Percentiles rank a stretch among this genome's conserved stretches.
Evolutionary conservation across 768 basidiomycete species (phyloP).

Genomic region (Pleurotus ostreatus): DNA sequence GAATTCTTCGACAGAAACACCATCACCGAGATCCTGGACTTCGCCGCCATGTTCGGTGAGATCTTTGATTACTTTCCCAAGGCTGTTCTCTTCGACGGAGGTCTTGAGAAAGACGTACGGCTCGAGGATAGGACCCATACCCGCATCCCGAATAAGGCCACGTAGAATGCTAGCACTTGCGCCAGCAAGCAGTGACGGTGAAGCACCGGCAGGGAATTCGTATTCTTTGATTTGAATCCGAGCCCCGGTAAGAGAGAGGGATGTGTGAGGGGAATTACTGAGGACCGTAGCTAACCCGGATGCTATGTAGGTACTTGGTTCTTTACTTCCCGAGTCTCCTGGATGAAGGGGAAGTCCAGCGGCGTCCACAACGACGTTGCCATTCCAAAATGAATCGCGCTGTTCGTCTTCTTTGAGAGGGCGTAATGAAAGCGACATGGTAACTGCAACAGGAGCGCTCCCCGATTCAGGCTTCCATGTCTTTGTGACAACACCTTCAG

Average conservation of each 20-base stretch:
- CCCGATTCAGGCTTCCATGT: slow-evolving; percentile 62
- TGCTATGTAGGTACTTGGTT: slow-evolving; percentile 51
- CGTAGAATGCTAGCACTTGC: slow-evolving; percentile 65
- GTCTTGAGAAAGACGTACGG: slow-evolving; percentile 72
- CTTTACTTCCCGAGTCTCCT: slow-evolving; percentile 45
- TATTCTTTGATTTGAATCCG: slow-evolving; percentile 50
- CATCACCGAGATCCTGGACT: slow-evolving; percentile 60
- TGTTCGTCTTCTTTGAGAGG: slow-evolving; percentile 49
- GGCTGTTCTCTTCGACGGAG: slow-evolving; percentile 56
- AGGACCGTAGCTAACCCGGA: slow-evolving; percentile 69
- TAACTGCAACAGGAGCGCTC: slow-evolving; percentile 49
- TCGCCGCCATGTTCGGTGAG: slow-evolving; percentile 84
- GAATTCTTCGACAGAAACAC: slow-evolving; percentile 30
- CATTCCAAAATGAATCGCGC: slow-evolving; percentile 72
- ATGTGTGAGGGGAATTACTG: slow-evolving; percentile 76
- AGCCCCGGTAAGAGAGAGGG: slow-evolving; percentile 63
- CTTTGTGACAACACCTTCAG: slow-evolving; percentile 23
- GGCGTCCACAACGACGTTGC: slow-evolving; percentile 64
- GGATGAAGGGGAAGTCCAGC: slow-evolving; percentile 47
- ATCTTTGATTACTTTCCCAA: slow-evolving; percentile 81
- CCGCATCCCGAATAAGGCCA: slow-evolving; percentile 53
- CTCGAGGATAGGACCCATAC: slow-evolving; percentile 73
- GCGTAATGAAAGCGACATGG: slow-evolving; percentile 52
- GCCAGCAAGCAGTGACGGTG: slow-evolving; percentile 56
- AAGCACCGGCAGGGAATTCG: slow-evolving; percentile 34